A percentile compares a stretch with the other conserved stretches of the same genome.
These are phyloP conservation scores for Cladosporium oxysporum DNA, from an alignment of 2,329 filamentous ascomycete genomes.

Conservation along the genomic window DNA sequence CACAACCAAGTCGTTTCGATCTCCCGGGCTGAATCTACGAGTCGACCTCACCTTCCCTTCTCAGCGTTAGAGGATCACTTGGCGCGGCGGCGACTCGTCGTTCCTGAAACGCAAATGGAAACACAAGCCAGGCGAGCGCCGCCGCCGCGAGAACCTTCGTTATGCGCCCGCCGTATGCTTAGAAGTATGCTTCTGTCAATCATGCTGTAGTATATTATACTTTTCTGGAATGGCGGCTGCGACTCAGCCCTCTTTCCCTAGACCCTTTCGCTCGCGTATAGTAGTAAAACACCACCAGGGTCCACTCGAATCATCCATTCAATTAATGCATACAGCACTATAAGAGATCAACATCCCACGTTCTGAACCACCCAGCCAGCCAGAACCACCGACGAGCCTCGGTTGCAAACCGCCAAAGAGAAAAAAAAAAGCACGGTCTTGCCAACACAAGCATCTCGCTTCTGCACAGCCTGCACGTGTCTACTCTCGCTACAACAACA, in stretches of 20 bases:
- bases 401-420: background rate
- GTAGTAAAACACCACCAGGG: background rate
- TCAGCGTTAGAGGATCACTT: slow-evolving; percentile 1
- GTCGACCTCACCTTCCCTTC: slow-evolving; percentile 4
- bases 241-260: background rate
- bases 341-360: background rate
- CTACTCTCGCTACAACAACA: background rate
- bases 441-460: background rate
- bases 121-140: background rate
- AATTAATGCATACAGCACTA: background rate
- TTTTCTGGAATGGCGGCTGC: background rate
- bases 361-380: background rate
- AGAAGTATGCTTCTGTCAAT: slow-evolving; percentile 4
- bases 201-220: background rate
- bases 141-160: background rate
- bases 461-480: background rate
- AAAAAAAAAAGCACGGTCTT: background rate
- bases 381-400: background rate
- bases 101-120: background rate
- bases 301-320: background rate
- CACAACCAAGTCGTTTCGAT: background rate
- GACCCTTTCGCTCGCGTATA: background rate
- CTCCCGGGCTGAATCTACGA: background rate
- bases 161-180: background rate
- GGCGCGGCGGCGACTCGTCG: background rate